A percentile compares a stretch with the other conserved stretches of the same genome.
phyloP scores from a whole-genome alignment of 2,329 filamentous ascomycete genomes.

The Colletotrichum gloeosporioides region DNA sequence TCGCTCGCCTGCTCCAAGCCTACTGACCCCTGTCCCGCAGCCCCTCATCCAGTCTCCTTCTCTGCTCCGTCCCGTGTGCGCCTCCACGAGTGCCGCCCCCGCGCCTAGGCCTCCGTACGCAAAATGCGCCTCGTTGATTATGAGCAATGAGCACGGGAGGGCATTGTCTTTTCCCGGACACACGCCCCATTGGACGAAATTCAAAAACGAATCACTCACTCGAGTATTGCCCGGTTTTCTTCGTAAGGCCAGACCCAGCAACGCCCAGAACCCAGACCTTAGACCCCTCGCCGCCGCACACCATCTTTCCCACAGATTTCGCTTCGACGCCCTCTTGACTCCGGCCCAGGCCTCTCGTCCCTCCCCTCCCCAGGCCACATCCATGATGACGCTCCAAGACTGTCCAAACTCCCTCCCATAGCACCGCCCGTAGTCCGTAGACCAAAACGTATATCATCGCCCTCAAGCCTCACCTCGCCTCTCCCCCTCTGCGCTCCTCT shows the following conservation, averaged over 20 bases:
- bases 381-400: neutral
- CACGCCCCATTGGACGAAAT: neutral
- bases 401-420: neutral
- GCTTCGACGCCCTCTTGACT: neutral
- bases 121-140: neutral
- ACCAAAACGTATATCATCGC: neutral
- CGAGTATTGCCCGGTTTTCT: neutral
- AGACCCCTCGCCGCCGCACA: neutral
- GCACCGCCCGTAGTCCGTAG: neutral
- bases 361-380: neutral
- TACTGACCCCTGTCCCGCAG: neutral
- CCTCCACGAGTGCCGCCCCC: neutral
- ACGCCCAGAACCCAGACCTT: neutral
- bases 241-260: neutral
- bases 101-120: neutral
- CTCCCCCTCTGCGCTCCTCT: neutral
- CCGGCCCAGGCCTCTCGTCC: neutral
- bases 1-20: neutral
- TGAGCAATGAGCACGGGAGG: neutral
- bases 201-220: neutral
- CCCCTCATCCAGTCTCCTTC: neutral
- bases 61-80: neutral
- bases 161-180: neutral
- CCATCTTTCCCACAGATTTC: neutral
- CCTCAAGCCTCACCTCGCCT: neutral